These are phyloP conservation scores for Puccinellia tenuiflora DNA, from an alignment of 176 grass and related monocot genomes.

Conservation along the genomic window DNA sequence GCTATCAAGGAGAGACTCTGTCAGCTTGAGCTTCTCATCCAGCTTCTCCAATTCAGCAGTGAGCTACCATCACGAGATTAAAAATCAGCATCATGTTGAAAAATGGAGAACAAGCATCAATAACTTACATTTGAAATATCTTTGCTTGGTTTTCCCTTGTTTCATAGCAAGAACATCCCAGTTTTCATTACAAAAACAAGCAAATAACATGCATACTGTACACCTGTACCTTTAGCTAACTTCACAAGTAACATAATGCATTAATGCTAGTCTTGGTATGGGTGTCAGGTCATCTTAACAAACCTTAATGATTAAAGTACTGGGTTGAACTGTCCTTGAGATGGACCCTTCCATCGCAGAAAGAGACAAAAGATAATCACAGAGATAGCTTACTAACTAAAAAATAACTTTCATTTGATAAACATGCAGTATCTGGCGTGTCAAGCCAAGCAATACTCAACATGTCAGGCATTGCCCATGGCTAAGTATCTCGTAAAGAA, in stretches of 20 bases:
- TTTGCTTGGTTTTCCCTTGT: neutral
- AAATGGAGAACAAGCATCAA: neutral
- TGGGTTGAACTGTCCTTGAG: neutral
- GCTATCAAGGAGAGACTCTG: constrained; percentile 73
- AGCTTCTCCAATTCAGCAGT: constrained; percentile 62
- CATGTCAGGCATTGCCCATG: neutral
- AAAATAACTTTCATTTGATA: neutral
- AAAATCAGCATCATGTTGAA: constrained; percentile 7
- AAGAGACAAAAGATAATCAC: neutral
- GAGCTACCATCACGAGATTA: constrained; percentile 42
- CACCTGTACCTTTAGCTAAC: neutral
- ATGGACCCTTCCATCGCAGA: neutral
- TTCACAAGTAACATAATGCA: constrained; percentile 1
- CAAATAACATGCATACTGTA: constrained; percentile 15
- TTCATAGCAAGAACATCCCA: neutral
- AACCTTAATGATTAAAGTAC: neutral
- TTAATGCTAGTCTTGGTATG: neutral
- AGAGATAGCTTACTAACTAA: neutral
- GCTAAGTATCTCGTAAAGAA: neutral
- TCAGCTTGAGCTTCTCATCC: constrained; percentile 77
- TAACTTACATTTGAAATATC: neutral
- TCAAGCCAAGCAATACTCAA: neutral
- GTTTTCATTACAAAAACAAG: neutral
- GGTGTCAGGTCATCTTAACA: neutral
- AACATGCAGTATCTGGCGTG: neutral